These are phyloP conservation scores for Aspergillus diversus DNA, from an alignment of 495 filamentous ascomycete genomes.

Conservation along the genomic window DNA sequence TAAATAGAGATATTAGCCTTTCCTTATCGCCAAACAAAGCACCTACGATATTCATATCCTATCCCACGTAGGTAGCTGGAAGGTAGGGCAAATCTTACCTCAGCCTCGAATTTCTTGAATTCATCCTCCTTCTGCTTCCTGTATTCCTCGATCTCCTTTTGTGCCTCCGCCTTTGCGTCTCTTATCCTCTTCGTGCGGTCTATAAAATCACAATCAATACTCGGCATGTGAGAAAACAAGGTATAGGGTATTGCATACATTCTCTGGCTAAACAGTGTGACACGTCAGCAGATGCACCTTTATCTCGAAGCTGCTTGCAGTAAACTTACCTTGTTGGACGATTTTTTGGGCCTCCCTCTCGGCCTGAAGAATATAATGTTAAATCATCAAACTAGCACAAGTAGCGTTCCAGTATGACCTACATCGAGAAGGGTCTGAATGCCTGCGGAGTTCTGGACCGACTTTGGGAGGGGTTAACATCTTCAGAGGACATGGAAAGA, in stretches of 20 bases:
- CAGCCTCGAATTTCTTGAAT: constrained; percentile 90
- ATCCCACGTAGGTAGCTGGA: neutral
- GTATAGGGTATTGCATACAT: constrained; percentile 53
- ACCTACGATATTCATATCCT: neutral
- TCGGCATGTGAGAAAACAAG: neutral
- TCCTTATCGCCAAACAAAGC: neutral
- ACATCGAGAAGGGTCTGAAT: constrained; percentile 99
- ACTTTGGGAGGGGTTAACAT: constrained; percentile 58
- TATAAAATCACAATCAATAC: constrained; percentile 48
- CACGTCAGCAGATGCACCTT: constrained; percentile 34
- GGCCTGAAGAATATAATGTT: constrained; percentile 58
- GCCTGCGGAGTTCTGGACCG: constrained; percentile 96
- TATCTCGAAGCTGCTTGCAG: neutral
- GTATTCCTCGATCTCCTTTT: constrained; percentile 98
- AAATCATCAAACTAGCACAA: neutral
- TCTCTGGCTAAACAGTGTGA: constrained; percentile 62
- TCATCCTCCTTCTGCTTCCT: constrained; percentile 86
- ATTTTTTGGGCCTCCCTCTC: constrained; percentile 99
- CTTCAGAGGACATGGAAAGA: neutral
- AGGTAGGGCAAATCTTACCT: constrained; percentile 58
- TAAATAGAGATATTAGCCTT: constrained; percentile 22
- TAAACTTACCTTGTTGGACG: constrained; percentile 80
- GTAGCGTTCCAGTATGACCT: constrained; percentile 41
- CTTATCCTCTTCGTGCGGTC: constrained; percentile 97
- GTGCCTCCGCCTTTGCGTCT: constrained; percentile 91